A percentile compares a stretch with the other conserved stretches of the same genome.
Conservation (phyloP, 257 asterid genomes). For the Prunella vulgaris region DNA sequence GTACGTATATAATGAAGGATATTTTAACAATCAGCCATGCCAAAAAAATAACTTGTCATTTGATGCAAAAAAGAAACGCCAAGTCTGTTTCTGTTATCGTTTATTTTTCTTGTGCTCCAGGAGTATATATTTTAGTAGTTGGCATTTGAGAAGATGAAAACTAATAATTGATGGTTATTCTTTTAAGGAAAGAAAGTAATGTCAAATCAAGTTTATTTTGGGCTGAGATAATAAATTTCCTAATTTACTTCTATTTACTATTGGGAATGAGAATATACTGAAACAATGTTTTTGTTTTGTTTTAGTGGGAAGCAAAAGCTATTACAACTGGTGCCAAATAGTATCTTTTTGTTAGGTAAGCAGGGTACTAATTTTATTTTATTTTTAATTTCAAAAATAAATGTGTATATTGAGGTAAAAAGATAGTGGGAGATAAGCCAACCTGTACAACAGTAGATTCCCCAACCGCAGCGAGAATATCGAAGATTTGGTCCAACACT, state of each 20-base stretch:
- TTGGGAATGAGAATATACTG: not conserved
- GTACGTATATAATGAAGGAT: not conserved
- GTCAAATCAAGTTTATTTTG: not conserved
- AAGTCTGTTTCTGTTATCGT: not conserved
- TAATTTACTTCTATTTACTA: not conserved
- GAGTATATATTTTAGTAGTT: not conserved
- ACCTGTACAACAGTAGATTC: slow-evolving; percentile 85
- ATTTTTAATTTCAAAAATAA: not conserved
- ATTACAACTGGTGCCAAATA: not conserved
- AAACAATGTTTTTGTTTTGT: not conserved
- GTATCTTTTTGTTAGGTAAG: not conserved
- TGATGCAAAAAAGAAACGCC: not conserved
- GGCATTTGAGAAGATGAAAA: not conserved
- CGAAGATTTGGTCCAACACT: slow-evolving; percentile 66
- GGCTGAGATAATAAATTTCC: not conserved
- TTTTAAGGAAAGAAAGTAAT: not conserved
- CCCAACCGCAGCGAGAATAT: slow-evolving; percentile 60
- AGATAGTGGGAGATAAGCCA: slow-evolving; percentile 1
- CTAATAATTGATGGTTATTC: not conserved
- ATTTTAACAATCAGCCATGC: slow-evolving; percentile 8
- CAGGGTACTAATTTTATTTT: not conserved
- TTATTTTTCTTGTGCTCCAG: not conserved
- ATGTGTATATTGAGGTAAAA: not conserved
- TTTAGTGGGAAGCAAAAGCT: not conserved
- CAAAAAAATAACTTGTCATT: slow-evolving; percentile 1